Evolutionary conservation across 192 early-diverging fungal genomes (phyloP).

Genomic region (Backusella parvicylindrica): DNA sequence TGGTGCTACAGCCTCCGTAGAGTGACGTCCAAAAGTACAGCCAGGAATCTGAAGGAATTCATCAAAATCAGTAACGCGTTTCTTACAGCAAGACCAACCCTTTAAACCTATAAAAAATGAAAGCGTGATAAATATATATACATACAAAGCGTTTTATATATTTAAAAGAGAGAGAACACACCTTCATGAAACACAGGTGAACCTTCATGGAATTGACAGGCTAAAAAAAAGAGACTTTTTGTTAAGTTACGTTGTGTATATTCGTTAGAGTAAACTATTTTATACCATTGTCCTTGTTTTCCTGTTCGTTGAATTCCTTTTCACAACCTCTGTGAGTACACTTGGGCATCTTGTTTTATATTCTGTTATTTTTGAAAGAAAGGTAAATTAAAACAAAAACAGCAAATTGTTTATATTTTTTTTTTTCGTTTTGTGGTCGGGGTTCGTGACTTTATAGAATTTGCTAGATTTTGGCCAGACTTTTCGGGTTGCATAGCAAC

Average conservation of each 20-base stretch:
- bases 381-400: slow-evolving; percentile 5
- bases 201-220: slow-evolving; percentile 87
- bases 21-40: slow-evolving; percentile 80
- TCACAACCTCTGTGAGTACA: slow-evolving; percentile 87
- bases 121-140: neutral
- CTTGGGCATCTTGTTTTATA: slow-evolving; percentile 40
- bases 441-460: neutral
- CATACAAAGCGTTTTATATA: too few species aligned
- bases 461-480: neutral
- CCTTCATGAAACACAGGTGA: slow-evolving; percentile 97
- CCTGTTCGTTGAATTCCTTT: slow-evolving; percentile 70
- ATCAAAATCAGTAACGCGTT: slow-evolving; percentile 86
- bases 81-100: slow-evolving; percentile 94
- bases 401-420: neutral
- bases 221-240: slow-evolving; percentile 16
- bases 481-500: neutral
- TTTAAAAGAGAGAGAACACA: slow-evolving; percentile 26
- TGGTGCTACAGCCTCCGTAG: slow-evolving; percentile 24
- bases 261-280: neutral
- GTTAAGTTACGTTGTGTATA: too few species aligned
- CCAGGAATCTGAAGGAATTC: slow-evolving; percentile 90
- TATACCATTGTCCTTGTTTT: slow-evolving; percentile 62
- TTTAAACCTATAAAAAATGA: slow-evolving; percentile 48
- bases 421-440: neutral
- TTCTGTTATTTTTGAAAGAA: neutral